Evolutionary conservation across 306 rosid species (phyloP).

Genomic region (Fragaria iinumae): DNA sequence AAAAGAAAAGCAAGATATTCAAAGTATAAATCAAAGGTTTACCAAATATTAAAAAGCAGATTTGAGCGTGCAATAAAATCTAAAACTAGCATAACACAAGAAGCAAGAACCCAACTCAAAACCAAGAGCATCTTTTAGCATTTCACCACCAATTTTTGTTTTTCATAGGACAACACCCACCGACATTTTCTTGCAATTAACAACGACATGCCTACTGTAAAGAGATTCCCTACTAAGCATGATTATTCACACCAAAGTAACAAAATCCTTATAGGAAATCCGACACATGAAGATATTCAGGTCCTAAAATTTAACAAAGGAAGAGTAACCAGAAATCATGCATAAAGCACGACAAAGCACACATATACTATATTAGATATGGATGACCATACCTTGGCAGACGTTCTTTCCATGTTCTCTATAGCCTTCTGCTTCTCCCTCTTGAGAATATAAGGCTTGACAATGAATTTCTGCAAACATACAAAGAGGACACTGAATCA

Average conservation of each 20-base stretch:
- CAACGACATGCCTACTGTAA: neutral
- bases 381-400: conserved; percentile 57
- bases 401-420: conserved; percentile 67
- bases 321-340: neutral
- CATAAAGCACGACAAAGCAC: conserved; percentile 4
- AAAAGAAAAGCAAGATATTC: neutral
- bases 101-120: neutral
- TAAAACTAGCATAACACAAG: neutral
- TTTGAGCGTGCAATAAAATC: neutral
- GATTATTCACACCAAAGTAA: neutral
- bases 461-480: conserved; percentile 63
- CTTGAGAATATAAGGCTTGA: conserved; percentile 75
- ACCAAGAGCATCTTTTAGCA: neutral
- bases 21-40: neutral
- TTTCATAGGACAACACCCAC: neutral
- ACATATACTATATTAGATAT: neutral
- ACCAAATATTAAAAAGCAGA: neutral
- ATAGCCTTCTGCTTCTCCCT: conserved; percentile 78
- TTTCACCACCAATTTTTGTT: neutral
- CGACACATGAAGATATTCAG: conserved; percentile 3
- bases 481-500: conserved; percentile 16
- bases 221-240: neutral
- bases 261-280: neutral
- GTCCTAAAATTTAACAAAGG: neutral
- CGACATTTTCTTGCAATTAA: neutral